Conservation (phyloP, 2,329 filamentous ascomycete species). For the Ophiobolus disseminans region DNA sequence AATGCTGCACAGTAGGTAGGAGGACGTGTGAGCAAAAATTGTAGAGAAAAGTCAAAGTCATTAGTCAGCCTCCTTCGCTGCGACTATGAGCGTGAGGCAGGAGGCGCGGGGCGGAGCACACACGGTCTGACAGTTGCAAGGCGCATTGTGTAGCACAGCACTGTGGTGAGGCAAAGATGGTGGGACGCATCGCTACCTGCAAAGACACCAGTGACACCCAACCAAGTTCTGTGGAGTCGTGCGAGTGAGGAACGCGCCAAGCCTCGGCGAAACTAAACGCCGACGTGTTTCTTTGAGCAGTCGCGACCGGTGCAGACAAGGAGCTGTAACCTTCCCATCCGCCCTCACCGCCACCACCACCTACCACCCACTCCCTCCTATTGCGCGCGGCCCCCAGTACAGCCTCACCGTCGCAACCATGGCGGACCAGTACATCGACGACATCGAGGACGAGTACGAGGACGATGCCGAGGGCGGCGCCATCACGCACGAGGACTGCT, state of each 20-base stretch:
- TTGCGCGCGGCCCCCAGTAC: conserved; percentile 8
- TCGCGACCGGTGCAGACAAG: conserved; percentile 27
- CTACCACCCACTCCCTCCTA: conserved; percentile 10
- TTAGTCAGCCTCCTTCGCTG: too few relatives aligned
- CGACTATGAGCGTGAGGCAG: too few relatives aligned
- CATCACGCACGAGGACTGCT: conserved; percentile 97
- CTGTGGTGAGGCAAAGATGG: too few relatives aligned
- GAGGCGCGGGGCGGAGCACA: too few relatives aligned
- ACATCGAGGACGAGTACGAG: conserved; percentile 67
- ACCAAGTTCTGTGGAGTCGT: too few relatives aligned
- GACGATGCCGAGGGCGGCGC: conserved; percentile 64
- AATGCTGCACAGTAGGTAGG: background rate
- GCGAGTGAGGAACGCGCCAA: conserved; percentile 7
- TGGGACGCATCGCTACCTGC: too few relatives aligned
- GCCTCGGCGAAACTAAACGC: conserved; percentile 9
- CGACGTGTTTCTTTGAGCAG: conserved; percentile 27
- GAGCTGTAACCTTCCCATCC: conserved; percentile 22
- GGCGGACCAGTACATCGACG: conserved; percentile 67
- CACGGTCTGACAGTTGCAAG: too few relatives aligned
- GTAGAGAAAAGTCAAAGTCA: too few relatives aligned
- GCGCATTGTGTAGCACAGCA: too few relatives aligned
- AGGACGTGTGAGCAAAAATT: too few relatives aligned
- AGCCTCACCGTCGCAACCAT: conserved; percentile 45
- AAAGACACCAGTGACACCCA: too few relatives aligned
- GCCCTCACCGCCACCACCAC: conserved; percentile 12